These are phyloP conservation scores for Phytophthora tubulina DNA, from an alignment of 352 stramenopile species.

Conservation along the genomic window DNA sequence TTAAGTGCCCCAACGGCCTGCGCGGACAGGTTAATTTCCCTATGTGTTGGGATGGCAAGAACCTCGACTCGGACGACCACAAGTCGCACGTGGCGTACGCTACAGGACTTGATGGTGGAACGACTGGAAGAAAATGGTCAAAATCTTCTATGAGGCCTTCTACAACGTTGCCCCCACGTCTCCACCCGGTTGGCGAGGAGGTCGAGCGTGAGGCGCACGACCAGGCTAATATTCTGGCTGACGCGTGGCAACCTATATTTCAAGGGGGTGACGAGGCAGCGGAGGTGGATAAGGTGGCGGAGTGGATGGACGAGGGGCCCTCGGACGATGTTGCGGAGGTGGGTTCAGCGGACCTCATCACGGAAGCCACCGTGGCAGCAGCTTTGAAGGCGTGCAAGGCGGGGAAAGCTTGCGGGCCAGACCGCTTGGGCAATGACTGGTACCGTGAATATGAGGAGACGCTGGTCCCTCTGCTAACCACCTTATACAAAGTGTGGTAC, in stretches of 20 bases:
- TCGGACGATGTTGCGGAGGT: no score
- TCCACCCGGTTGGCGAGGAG: no score
- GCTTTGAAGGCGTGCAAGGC: no score
- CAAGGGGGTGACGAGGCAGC: no score
- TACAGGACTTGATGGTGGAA: slow-evolving; percentile 49
- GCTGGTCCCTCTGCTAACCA: neutral
- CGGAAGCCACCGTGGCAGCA: no score
- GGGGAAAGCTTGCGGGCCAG: neutral
- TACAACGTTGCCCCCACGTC: slow-evolving; percentile 44
- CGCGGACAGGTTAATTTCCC: slow-evolving; percentile 67
- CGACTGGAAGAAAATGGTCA: slow-evolving; percentile 65
- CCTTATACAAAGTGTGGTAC: slow-evolving; percentile 8
- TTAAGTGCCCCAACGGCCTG: slow-evolving; percentile 54
- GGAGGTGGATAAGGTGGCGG: no score
- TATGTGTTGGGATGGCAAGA: slow-evolving; percentile 62
- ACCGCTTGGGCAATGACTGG: slow-evolving; percentile 13
- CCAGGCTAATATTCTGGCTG: no score
- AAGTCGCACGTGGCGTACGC: slow-evolving; percentile 64
- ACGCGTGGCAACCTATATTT: no score
- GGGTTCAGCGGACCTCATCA: no score
- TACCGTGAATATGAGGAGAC: neutral
- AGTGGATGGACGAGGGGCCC: no score
- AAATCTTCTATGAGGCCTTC: slow-evolving; percentile 69
- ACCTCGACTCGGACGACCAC: slow-evolving; percentile 60
- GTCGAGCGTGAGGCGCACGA: no score